Evolutionary conservation across 108 stramenopile genomes (phyloP).

Genomic region (Epipyxis sp.): DNA sequence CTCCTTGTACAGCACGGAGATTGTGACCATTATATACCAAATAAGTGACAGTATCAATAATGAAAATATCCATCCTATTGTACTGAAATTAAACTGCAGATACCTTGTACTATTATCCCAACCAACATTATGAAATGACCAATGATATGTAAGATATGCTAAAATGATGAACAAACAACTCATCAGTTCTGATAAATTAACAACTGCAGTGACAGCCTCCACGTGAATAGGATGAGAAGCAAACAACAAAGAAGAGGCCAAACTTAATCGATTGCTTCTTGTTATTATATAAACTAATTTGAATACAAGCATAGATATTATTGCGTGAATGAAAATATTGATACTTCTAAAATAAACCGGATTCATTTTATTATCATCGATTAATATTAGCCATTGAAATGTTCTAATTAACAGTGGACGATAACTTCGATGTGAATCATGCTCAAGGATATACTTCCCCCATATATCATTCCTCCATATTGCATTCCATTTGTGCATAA

Average conservation of each 20-base stretch:
- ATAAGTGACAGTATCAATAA: too few relatives aligned
- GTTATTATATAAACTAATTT: background rate
- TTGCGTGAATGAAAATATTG: background rate
- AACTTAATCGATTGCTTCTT: background rate
- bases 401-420: constrained; percentile 20
- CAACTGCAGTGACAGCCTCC: constrained; percentile 27
- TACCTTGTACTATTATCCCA: too few relatives aligned
- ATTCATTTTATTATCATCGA: too few relatives aligned
- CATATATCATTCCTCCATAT: constrained; percentile 19
- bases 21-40: too few relatives aligned
- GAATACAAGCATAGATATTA: background rate
- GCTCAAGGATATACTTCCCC: constrained; percentile 14
- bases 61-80: too few relatives aligned
- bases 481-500: too few relatives aligned
- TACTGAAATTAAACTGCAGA: too few relatives aligned
- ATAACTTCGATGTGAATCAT: constrained; percentile 6
- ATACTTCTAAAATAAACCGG: background rate
- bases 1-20: too few relatives aligned
- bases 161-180: too few relatives aligned
- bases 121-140: too few relatives aligned
- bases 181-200: constrained; percentile 23
- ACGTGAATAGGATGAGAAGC: constrained; percentile 29
- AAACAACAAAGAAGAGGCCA: background rate
- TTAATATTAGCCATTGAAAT: background rate
- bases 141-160: background rate